Evolutionary conservation across 1,284 basidiomycete genomes (phyloP).

Genomic region (Stereum hirsutum): DNA sequence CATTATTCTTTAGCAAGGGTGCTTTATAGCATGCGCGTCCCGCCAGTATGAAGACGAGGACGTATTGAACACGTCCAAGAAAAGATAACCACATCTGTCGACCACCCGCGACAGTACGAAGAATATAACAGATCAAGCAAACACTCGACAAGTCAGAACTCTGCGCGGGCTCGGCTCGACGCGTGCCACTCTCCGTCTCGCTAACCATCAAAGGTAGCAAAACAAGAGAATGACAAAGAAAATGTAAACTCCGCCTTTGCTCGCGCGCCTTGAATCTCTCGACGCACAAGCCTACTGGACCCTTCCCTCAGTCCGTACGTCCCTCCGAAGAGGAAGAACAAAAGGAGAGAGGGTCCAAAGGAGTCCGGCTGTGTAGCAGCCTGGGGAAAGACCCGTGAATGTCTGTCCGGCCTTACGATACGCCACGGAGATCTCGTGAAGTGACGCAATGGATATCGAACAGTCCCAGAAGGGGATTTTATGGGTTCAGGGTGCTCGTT

Average conservation of each 20-base stretch:
- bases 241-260: conserved; percentile 36
- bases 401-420: conserved; percentile 39
- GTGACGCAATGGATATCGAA: conserved; percentile 31
- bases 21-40: conserved; percentile 23
- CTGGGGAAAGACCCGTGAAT: no score
- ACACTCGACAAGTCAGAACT: conserved; percentile 2
- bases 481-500: conserved; percentile 13
- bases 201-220: conserved; percentile 2
- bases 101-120: conserved; percentile 23
- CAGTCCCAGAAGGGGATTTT: no score
- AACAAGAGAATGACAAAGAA: conserved; percentile 8
- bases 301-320: no score
- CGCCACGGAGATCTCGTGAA: conserved; percentile 25
- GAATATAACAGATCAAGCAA: neutral
- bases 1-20: conserved; percentile 22
- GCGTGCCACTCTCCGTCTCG: conserved; percentile 7
- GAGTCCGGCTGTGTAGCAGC: no score
- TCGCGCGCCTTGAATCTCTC: conserved; percentile 19
- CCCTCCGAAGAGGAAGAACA: no score
- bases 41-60: neutral
- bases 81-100: conserved; percentile 31
- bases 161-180: conserved; percentile 23
- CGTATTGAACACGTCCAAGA: conserved; percentile 16
- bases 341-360: no score
- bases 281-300: conserved; percentile 23